A percentile compares a stretch with the other conserved stretches of the same genome.
phyloP scores from a whole-genome alignment of 345 rosid genomes.

The Lepidium aucheri region DNA sequence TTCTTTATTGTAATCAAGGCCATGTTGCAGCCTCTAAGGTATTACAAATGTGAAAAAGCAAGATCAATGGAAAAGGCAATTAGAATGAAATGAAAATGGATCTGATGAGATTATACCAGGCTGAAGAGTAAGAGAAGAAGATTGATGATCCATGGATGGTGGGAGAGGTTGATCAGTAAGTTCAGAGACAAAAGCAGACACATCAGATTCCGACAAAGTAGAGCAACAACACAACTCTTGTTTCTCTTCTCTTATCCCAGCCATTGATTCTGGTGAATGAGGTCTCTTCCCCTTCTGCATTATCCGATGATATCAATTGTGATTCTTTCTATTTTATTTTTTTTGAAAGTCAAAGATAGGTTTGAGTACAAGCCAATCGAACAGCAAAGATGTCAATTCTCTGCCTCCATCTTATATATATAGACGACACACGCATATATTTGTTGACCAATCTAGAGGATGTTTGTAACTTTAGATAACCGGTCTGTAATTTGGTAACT shows the following conservation, averaged over 20 bases:
- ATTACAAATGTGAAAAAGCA: neutral
- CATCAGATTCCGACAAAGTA: slow-evolving; percentile 28
- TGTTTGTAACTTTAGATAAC: neutral
- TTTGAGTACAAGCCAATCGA: slow-evolving; percentile 7
- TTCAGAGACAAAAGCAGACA: slow-evolving; percentile 25
- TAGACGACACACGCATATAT: slow-evolving; percentile 20
- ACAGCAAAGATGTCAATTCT: slow-evolving; percentile 12
- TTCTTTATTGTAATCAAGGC: neutral
- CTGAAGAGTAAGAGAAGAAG: slow-evolving; percentile 1
- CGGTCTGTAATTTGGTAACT: neutral
- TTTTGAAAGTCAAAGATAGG: slow-evolving; percentile 19
- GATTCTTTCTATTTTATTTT: neutral
- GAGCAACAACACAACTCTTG: slow-evolving; percentile 12
- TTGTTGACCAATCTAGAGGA: slow-evolving; percentile 15
- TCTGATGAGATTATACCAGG: slow-evolving; percentile 7
- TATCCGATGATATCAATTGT: slow-evolving; percentile 4
- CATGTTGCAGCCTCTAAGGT: neutral
- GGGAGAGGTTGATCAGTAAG: slow-evolving; percentile 12
- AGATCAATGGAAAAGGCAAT: neutral
- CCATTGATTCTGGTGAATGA: slow-evolving; percentile 25
- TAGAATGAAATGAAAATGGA: neutral
- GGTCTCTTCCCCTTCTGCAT: slow-evolving; percentile 26
- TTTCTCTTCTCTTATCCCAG: slow-evolving; percentile 1
- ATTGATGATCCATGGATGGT: slow-evolving; percentile 1
- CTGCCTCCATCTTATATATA: slow-evolving; percentile 11